A percentile compares a stretch with the other conserved stretches of the same genome.
phyloP scores from a whole-genome alignment of 148 eudicot species.

The Gaultheria prostrata region DNA sequence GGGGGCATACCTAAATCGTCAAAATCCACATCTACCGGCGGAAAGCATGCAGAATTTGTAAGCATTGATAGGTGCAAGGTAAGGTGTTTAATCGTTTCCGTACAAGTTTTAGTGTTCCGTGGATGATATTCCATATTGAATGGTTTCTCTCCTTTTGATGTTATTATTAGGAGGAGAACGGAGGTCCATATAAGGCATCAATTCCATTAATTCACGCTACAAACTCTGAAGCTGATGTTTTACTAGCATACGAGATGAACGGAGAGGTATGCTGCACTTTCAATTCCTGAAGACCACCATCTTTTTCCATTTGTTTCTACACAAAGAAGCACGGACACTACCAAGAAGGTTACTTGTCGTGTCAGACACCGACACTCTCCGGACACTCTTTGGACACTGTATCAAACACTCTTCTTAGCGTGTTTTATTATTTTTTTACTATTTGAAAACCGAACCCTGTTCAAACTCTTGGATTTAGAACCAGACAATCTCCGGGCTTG shows the following conservation, averaged over 20 bases:
- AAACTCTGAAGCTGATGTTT: constrained; percentile 83
- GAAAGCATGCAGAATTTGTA: constrained; percentile 87
- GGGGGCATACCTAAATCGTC: constrained; percentile 69
- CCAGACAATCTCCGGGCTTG: too few species aligned
- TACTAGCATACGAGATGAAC: constrained; percentile 95
- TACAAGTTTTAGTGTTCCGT: neutral
- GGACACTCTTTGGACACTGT: too few species aligned
- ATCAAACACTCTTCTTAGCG: too few species aligned
- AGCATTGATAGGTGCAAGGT: constrained; percentile 98
- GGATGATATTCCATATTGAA: neutral
- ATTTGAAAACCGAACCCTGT: too few species aligned
- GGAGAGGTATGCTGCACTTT: constrained; percentile 48
- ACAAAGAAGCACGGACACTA: too few species aligned
- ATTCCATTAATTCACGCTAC: constrained; percentile 82
- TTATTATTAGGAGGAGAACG: constrained; percentile 66
- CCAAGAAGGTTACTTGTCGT: too few species aligned
- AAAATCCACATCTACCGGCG: constrained; percentile 57
- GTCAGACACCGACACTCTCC: too few species aligned
- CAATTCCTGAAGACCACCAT: neutral
- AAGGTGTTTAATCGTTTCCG: neutral
- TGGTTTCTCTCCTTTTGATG: neutral
- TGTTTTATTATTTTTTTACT: too few species aligned
- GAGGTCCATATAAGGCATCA: constrained; percentile 91
- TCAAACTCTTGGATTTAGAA: too few species aligned
- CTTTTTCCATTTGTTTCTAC: neutral